Evolutionary conservation across 495 filamentous ascomycete genomes (phyloP), one percentile per base, ranked within the genome.

Genomic region (Aspergillus mulundensis): DNA sequence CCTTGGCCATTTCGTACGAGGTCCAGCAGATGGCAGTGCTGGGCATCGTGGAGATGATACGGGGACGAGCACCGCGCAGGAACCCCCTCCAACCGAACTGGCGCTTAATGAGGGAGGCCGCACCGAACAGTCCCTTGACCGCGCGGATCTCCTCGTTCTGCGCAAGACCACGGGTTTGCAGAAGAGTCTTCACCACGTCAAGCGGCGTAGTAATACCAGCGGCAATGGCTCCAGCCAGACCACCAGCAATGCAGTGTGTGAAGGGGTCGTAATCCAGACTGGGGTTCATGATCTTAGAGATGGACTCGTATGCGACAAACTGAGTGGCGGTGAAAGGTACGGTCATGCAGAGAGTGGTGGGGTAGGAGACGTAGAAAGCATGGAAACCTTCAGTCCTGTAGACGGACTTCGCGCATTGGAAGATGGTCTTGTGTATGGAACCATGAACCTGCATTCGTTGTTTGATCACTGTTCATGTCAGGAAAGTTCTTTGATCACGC

Each of bases 361-460:
- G 94, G 70, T 99, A 99, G 42, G 94, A 99, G 63, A 97, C 84
- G 78, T 97, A 99, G 78, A 99, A 99, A 39, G 94, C 94, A 19
- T 82, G 80, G 46, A 97, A 69, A 30, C 94, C 94, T 71, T 99
- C 94, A 50, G 83, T 86, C 58, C 78, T 83, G 76, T 96, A 97
- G 48, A 97, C 86, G 47, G 87, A 83, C 65, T 77, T 82, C 30
- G 91, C 91, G 78, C 94, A 99, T 66, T 96, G 87, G 38, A 75
- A 63, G 67, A 97, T 84, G 8, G 85, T 89, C 63, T 84, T 86
- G 73, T 97, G 95, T 40, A 86, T 81, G n/a, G 95, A 97, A 58
- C 92, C 87, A 60, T 96, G 90, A 52, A 99, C 87, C 68, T 99
- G 94, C 94, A 99, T 99, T 47, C 94, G 88, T 70, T 99, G 94